Percentiles rank a stretch among this genome's conserved stretches.
Evolutionary conservation across 352 stramenopile genomes (phyloP).

Genomic region (Phytopythium litorale): DNA sequence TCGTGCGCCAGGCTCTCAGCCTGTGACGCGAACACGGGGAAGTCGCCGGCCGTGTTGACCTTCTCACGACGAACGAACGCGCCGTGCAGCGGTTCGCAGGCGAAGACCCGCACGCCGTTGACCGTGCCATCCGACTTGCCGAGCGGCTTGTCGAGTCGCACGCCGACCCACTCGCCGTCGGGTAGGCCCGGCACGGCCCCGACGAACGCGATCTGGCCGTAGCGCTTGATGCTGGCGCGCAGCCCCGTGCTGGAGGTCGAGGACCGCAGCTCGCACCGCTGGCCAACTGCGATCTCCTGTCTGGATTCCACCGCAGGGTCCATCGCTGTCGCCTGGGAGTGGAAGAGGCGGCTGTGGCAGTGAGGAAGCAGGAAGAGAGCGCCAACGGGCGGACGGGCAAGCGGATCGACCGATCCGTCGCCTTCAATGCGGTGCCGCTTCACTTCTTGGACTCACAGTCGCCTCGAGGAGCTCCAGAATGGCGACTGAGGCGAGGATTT

Average conservation of each 20-base stretch:
- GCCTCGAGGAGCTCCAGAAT: background rate
- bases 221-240: conserved; percentile 60
- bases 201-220: conserved; percentile 65
- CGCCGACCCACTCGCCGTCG: conserved; percentile 60
- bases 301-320: background rate
- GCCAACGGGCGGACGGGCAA: background rate
- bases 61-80: conserved; percentile 63
- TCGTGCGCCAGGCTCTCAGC: conserved; percentile 49
- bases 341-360: background rate
- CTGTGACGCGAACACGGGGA: conserved; percentile 44
- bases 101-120: conserved; percentile 60
- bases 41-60: conserved; percentile 50
- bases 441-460: too few relatives aligned
- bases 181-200: conserved; percentile 47
- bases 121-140: conserved; percentile 70
- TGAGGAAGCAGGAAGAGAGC: background rate
- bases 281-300: conserved; percentile 21
- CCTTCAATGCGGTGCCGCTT: background rate
- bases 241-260: conserved; percentile 25
- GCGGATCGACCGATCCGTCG: background rate
- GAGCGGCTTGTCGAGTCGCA: conserved; percentile 69
- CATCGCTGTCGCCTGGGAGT: background rate
- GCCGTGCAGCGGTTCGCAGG: conserved; percentile 48
- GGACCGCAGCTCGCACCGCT: conserved; percentile 56
- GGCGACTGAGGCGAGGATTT: background rate